These are phyloP conservation scores for Fraxinus pennsylvanica DNA, from an alignment of 257 asterid species.

Conservation along the genomic window DNA sequence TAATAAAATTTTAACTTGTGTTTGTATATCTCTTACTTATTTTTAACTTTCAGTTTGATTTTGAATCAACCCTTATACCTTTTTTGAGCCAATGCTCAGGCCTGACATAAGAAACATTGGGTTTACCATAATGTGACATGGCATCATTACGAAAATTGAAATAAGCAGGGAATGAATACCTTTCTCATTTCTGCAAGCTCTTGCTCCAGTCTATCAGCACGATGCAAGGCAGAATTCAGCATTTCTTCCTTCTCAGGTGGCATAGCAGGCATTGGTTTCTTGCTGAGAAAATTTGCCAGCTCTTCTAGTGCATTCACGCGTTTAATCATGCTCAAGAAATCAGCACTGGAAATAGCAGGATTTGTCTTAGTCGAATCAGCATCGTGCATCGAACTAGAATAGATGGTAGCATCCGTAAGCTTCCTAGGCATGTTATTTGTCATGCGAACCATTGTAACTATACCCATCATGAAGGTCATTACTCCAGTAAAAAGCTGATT, in stretches of 20 bases:
- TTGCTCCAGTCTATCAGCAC: conserved; percentile 75
- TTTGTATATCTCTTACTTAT: no score
- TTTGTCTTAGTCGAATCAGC: conserved; percentile 47
- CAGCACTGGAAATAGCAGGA: conserved; percentile 54
- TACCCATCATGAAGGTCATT: conserved; percentile 79
- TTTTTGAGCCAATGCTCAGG: neutral
- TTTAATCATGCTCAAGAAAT: conserved; percentile 80
- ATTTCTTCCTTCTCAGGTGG: conserved; percentile 84
- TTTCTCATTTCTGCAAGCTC: conserved; percentile 72
- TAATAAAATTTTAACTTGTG: no score
- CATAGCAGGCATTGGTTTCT: conserved; percentile 50
- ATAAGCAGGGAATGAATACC: conserved; percentile 37
- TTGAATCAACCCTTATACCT: neutral
- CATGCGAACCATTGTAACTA: conserved; percentile 81
- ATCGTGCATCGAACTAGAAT: conserved; percentile 53
- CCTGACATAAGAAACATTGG: neutral
- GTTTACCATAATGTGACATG: neutral
- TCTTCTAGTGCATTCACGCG: conserved; percentile 89
- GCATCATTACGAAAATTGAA: neutral
- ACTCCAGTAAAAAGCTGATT: conserved; percentile 71
- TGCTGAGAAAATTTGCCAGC: conserved; percentile 46
- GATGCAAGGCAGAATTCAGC: conserved; percentile 60
- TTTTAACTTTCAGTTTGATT: no score
- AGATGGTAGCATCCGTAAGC: conserved; percentile 68
- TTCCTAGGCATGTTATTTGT: conserved; percentile 84